These are phyloP conservation scores for Hamiltosporidium magnivora DNA, from an alignment of 371 early-diverging fungal species.

Conservation along the genomic window DNA sequence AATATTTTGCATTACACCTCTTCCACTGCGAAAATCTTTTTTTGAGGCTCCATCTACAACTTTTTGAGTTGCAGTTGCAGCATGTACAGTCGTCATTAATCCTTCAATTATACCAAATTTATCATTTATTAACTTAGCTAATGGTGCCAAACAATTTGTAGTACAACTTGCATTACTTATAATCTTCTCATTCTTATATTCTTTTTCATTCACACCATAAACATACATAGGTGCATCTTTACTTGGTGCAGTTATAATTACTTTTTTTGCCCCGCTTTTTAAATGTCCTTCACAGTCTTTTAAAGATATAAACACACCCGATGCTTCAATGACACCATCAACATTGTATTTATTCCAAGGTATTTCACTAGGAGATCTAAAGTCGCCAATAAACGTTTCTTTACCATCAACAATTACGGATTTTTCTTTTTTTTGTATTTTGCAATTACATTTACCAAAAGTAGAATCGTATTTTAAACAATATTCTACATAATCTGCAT, in stretches of 20 bases:
- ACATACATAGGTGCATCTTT: slow-evolving; percentile 65
- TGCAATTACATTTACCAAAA: slow-evolving; percentile 59
- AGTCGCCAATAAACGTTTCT: slow-evolving; percentile 62
- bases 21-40: slow-evolving; percentile 86
- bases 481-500: slow-evolving; percentile 44
- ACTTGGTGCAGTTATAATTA: slow-evolving; percentile 92
- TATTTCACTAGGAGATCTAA: slow-evolving; percentile 68
- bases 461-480: slow-evolving; percentile 46
- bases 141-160: slow-evolving; percentile 96
- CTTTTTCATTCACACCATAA: slow-evolving; percentile 74
- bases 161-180: slow-evolving; percentile 98
- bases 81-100: slow-evolving; percentile 91
- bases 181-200: slow-evolving; percentile 70
- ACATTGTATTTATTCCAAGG: slow-evolving; percentile 64
- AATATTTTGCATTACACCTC: slow-evolving; percentile 89
- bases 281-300: slow-evolving; percentile 76
- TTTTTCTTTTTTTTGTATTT: slow-evolving; percentile 63
- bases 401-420: slow-evolving; percentile 71
- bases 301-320: slow-evolving; percentile 83
- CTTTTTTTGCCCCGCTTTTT: slow-evolving; percentile 82
- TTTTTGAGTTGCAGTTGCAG: slow-evolving; percentile 94
- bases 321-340: slow-evolving; percentile 87
- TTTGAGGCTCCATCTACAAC: slow-evolving; percentile 92
- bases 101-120: slow-evolving; percentile 69
- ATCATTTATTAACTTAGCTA: slow-evolving; percentile 90